Evolutionary conservation across 176 grass and related monocot genomes (phyloP).

Genomic region (Triticum monococcum): DNA sequence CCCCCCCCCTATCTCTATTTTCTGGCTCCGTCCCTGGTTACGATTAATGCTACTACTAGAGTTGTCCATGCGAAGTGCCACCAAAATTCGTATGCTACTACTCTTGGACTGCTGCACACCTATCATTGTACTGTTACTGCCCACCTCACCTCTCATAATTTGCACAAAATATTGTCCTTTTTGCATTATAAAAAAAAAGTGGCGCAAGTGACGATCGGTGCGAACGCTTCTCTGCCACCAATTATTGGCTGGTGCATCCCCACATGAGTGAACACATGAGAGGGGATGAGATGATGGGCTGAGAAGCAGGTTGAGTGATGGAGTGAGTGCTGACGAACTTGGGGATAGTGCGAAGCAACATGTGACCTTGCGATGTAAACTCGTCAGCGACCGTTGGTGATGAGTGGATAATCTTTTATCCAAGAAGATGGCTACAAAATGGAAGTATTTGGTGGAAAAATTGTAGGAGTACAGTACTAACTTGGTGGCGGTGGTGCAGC

Average conservation of each 20-base stretch:
- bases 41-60: not conserved
- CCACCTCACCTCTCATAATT: constrained; percentile 23
- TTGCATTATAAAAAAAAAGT: not conserved
- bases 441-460: not conserved
- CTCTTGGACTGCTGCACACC: not conserved
- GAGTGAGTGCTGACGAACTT: not conserved
- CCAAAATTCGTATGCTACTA: not conserved
- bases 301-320: not conserved
- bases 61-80: too few species aligned
- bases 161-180: not conserved
- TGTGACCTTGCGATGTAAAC: not conserved
- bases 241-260: not conserved
- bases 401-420: not conserved
- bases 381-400: not conserved
- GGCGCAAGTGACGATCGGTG: not conserved
- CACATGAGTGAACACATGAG: not conserved
- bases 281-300: not conserved
- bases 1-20: too few species aligned
- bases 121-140: not conserved
- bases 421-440: not conserved
- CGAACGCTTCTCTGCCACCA: not conserved
- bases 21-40: too few species aligned
- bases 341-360: not conserved
- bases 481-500: not conserved
- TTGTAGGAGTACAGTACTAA: not conserved